Evolutionary conservation across 148 eudicot species (phyloP), one percentile per base, ranked within the genome.

Genomic region (Fallopia convolvulus): DNA sequence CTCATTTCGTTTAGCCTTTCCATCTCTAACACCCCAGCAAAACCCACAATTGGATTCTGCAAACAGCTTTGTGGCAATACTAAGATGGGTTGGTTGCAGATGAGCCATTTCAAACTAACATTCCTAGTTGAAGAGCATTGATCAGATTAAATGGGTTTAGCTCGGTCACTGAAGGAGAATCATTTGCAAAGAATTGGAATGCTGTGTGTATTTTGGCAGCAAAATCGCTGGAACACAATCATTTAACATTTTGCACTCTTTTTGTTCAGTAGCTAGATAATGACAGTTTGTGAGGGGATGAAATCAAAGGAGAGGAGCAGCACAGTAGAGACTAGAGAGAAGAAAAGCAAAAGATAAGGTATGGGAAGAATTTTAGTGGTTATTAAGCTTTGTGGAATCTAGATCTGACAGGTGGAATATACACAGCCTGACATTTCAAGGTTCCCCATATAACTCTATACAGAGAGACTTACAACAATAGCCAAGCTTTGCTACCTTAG

Each of bases 71-170:
- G 83, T 78, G 48, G 81, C 70, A 47, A 80, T 75, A 79, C 36
- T 80, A 83, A 76, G 8, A 63, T 78, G 79, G 30, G 47, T 85
- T 60, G 80, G 74, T 76, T 85, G 85, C 65, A 85, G 41, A 80
- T 77, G 79, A 74, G 82, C 83, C 85, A 83, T 80, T 73, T 44
- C 75, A 18, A 44, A n/a, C 26, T 4, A 73, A 46, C 55, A 68
- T 33, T 68, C 36, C 42, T 66, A 12, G n/a, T 66, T 30, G 17
- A 66, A 66, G 44, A 66, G 9, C 11, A 21, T 15, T 63, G 73
- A 36, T 40, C 49, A 44, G 74, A 71, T 17, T 40, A 71, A 21
- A 14, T 71, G 20, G 49, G 74, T 8, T 71, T 40, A 39, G 48
- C 74, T 41, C 23, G 17, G 58, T 52, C 20, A 5, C n/a, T 52